Evolutionary conservation across 2,329 filamentous ascomycete species (phyloP), one percentile per base, ranked within the genome.

Genomic region (Exophiala bonariae): DNA sequence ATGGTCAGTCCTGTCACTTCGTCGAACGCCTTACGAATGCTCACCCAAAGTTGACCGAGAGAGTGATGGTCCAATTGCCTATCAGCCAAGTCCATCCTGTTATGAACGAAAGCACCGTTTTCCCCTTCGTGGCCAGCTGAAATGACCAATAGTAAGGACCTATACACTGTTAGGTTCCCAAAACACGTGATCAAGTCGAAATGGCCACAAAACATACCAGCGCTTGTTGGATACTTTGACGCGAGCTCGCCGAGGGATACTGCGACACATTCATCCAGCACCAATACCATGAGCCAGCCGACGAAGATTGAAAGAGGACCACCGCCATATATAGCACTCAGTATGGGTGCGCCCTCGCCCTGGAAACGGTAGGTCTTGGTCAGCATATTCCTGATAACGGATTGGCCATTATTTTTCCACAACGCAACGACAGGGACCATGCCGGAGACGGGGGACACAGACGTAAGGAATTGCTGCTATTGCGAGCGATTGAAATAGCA

Each of bases 401-500:
- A n/a, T n/a, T n/a, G n/a, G n/a, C n/a, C n/a, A n/a, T n/a, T n/a
- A n/a, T n/a, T n/a, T n/a, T n/a, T n/a, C n/a, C n/a, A n/a, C n/a
- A n/a, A n/a, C n/a, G n/a, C n/a, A n/a, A n/a, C n/a, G n/a, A n/a
- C n/a, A n/a, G n/a, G n/a, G n/a, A n/a, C n/a, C n/a, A n/a, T n/a
- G n/a, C n/a, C n/a, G n/a, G n/a, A n/a, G n/a, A n/a, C n/a, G n/a
- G n/a, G n/a, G n/a, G n/a, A n/a, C n/a, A n/a, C n/a, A n/a, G n/a
- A n/a, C n/a, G 35, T 54, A 58, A 10, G 55, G 80, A 37, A 82
- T 78, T 16, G 80, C 79, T 22, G 80, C 79, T 22, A 83, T 82
- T 17, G 80, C 79, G 6, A 83, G 66, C 0, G 76, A 77, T 61
- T 83, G 80, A 61, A 83, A 84, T 10, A 83, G 68, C 1, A 85